phyloP scores from a whole-genome alignment of 2,329 filamentous ascomycete genomes.

The Lasiodiplodia citricola region DNA sequence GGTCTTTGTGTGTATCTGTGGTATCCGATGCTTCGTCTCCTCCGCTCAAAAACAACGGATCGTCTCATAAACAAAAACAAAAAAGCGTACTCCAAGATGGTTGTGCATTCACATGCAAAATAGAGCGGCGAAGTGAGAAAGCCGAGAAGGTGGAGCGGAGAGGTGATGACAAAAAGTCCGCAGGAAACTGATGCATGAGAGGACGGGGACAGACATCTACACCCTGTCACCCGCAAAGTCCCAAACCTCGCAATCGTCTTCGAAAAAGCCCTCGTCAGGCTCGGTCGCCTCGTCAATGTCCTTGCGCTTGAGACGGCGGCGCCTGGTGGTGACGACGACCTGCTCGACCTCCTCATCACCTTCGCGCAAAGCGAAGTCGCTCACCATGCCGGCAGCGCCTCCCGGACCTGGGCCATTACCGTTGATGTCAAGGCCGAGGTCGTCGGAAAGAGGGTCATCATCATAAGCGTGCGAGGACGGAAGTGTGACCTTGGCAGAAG shows the following conservation, averaged over 20 bases:
- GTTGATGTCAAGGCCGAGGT: conserved; percentile 46
- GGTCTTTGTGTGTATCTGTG: conserved; percentile 8
- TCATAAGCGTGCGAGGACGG: conserved; percentile 44
- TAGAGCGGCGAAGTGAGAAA: not conserved
- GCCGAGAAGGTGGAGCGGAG: not conserved
- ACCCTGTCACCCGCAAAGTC: conserved; percentile 75
- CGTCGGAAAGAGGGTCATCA: conserved; percentile 36
- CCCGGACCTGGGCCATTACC: conserved; percentile 34
- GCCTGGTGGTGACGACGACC: conserved; percentile 80
- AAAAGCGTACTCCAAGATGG: not conserved
- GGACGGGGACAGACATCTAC: conserved; percentile 29
- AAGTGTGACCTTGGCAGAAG: conserved; percentile 38
- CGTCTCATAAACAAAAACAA: not conserved
- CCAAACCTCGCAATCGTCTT: conserved; percentile 89
- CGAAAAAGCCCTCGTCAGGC: conserved; percentile 78
- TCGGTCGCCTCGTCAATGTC: conserved; percentile 53
- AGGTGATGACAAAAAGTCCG: not conserved
- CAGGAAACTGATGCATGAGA: not conserved
- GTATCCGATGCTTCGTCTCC: conserved; percentile 18
- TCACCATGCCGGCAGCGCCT: conserved; percentile 47
- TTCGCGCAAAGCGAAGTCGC: conserved; percentile 55
- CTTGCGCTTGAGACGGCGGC: conserved; percentile 61
- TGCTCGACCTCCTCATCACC: conserved; percentile 70
- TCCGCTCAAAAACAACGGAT: conserved; percentile 2
- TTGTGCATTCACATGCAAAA: conserved; percentile 1